Evolutionary conservation across 2,329 filamentous ascomycete species (phyloP).

Genomic region (Blastomyces gilchristii): DNA sequence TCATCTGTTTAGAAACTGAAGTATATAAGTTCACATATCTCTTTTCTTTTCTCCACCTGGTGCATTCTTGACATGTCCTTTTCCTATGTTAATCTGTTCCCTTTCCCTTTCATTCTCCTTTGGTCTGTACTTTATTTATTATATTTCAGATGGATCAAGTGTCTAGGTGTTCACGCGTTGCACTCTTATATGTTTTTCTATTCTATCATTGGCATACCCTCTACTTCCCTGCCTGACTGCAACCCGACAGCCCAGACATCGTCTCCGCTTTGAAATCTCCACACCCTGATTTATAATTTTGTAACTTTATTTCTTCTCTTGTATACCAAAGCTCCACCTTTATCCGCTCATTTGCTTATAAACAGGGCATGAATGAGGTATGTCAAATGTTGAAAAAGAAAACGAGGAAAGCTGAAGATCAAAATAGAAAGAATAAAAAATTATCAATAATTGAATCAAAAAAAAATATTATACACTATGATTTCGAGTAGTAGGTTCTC

Average conservation of each 20-base stretch:
- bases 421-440: background rate
- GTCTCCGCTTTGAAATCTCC: slow-evolving; percentile 1
- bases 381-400: background rate
- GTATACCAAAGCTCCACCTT: background rate
- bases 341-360: slow-evolving; percentile 17
- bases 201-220: background rate
- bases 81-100: slow-evolving; percentile 2
- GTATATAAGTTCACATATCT: background rate
- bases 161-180: background rate
- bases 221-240: background rate
- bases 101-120: background rate
- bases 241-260: background rate
- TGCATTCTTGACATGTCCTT: slow-evolving; percentile 17
- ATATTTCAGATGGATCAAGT: background rate
- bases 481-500: background rate
- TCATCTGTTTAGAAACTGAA: slow-evolving; percentile 1
- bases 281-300: background rate
- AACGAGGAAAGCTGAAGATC: background rate
- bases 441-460: background rate
- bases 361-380: background rate
- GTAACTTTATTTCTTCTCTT: background rate
- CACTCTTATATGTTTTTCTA: background rate
- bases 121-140: slow-evolving; percentile 3
- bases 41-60: slow-evolving; percentile 9
- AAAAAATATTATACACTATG: background rate